A percentile compares a stretch with the other conserved stretches of the same genome.
Conservation (phyloP, 257 asterid genomes). For the Eucommia ulmoides region DNA sequence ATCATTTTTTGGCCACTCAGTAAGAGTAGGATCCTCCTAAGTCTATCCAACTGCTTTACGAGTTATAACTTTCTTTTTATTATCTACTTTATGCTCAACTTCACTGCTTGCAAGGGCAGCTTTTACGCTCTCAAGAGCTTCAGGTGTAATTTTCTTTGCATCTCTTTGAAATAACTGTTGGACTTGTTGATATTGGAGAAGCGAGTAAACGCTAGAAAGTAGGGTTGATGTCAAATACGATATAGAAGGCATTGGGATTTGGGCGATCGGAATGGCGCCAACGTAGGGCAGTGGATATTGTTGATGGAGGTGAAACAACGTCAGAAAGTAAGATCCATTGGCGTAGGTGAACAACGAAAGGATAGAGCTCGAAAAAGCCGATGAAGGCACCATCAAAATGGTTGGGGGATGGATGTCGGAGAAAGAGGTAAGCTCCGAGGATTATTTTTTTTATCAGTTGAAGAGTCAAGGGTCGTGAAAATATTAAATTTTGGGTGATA, state of each 20-base stretch:
- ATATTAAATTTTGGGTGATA: too few species aligned
- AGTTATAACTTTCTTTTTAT: conserved; percentile 87
- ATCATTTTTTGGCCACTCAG: conserved; percentile 99
- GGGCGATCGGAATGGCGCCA: conserved; percentile 53
- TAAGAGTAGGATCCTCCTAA: conserved; percentile 95
- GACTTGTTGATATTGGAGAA: conserved; percentile 37
- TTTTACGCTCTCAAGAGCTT: conserved; percentile 93
- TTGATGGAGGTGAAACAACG: conserved; percentile 92
- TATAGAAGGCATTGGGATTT: conserved; percentile 11
- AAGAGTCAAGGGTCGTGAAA: too few species aligned
- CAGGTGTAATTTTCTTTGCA: conserved; percentile 91
- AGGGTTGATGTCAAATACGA: conserved; percentile 10
- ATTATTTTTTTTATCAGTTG: too few species aligned
- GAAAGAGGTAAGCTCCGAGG: too few species aligned
- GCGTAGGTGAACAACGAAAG: conserved; percentile 62
- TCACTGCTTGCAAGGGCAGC: conserved; percentile 97
- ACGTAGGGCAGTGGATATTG: conserved; percentile 48
- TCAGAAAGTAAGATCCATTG: conserved; percentile 65
- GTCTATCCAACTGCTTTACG: conserved; percentile 89
- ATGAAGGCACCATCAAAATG: conserved; percentile 33
- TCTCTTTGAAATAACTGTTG: conserved; percentile 94
- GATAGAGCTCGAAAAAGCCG: conserved; percentile 33
- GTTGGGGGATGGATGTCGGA: background rate
- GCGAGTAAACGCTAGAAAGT: conserved; percentile 17
- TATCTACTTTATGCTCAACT: conserved; percentile 87